These are phyloP conservation scores for Scheffersomyces stipitis DNA, from an alignment of 805 yeast genomes.

Conservation along the genomic window DNA sequence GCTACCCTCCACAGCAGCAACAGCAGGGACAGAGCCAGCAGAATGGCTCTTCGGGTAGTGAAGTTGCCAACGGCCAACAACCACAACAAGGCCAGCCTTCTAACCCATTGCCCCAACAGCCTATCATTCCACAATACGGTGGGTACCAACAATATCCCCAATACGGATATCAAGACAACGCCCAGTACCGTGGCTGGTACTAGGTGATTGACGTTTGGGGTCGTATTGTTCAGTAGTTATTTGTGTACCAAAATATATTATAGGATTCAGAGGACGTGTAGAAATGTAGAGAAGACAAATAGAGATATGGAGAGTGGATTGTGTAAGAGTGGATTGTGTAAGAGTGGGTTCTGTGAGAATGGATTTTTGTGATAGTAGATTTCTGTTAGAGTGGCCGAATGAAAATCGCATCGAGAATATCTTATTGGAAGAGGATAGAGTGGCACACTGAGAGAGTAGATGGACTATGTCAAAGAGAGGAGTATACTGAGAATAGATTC, in stretches of 20 bases:
- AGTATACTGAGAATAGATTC: too few species aligned
- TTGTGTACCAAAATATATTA: not conserved
- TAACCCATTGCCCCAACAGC: constrained; percentile 34
- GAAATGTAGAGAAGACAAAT: not conserved
- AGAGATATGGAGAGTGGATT: too few species aligned
- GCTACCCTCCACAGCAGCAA: constrained; percentile 26
- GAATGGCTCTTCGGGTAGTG: constrained; percentile 9
- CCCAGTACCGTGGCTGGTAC: constrained; percentile 47
- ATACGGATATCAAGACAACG: constrained; percentile 44
- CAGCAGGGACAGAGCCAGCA: constrained; percentile 23
- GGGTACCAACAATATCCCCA: constrained; percentile 50
- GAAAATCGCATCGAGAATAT: too few species aligned
- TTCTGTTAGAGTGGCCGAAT: too few species aligned
- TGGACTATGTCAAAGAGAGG: too few species aligned
- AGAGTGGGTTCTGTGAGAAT: too few species aligned
- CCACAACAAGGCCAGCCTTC: constrained; percentile 27
- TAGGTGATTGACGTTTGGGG: constrained; percentile 12
- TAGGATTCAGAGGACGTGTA: not conserved
- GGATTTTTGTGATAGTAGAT: too few species aligned
- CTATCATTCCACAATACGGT: constrained; percentile 41
- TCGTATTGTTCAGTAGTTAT: not conserved
- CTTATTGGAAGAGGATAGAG: too few species aligned
- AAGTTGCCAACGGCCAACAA: constrained; percentile 13
- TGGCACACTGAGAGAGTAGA: too few species aligned
- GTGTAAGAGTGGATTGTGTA: not conserved